Evolutionary conservation across 2,329 filamentous ascomycete species (phyloP).

Genomic region (Cercospora nicotianae): DNA sequence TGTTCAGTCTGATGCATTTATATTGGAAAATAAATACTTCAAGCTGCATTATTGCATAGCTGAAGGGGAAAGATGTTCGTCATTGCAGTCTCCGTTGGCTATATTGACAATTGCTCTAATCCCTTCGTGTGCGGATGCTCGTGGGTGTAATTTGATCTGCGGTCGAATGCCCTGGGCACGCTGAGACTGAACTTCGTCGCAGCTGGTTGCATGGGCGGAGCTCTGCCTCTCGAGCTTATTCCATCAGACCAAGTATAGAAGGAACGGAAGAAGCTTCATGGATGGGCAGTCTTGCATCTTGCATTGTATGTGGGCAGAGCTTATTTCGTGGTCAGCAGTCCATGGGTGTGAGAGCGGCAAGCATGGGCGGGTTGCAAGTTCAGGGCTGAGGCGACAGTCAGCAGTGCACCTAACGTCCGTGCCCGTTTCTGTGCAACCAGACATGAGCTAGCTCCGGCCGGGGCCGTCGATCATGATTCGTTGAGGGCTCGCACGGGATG

Average conservation of each 20-base stretch:
- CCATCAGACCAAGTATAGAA: background rate
- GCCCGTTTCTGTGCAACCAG: background rate
- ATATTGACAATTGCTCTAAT: no score
- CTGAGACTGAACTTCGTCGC: no score
- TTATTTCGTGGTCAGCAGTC: background rate
- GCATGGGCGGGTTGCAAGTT: background rate
- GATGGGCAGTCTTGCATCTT: background rate
- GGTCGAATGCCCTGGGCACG: no score
- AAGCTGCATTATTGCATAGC: no score
- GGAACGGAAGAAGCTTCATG: background rate
- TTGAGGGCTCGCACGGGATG: background rate
- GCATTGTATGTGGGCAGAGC: background rate
- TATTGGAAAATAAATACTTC: no score
- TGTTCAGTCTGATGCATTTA: no score
- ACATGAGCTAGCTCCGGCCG: background rate
- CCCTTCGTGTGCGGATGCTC: no score
- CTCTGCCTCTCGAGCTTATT: background rate
- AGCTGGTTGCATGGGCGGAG: no score
- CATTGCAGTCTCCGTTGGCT: no score
- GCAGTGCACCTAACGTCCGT: background rate
- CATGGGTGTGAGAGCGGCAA: background rate
- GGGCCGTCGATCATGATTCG: background rate
- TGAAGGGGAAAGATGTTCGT: no score
- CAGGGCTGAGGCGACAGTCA: background rate
- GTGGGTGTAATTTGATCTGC: no score